These are phyloP conservation scores for Agaricus subrufescens DNA, from an alignment of 768 basidiomycete species.

Conservation along the genomic window DNA sequence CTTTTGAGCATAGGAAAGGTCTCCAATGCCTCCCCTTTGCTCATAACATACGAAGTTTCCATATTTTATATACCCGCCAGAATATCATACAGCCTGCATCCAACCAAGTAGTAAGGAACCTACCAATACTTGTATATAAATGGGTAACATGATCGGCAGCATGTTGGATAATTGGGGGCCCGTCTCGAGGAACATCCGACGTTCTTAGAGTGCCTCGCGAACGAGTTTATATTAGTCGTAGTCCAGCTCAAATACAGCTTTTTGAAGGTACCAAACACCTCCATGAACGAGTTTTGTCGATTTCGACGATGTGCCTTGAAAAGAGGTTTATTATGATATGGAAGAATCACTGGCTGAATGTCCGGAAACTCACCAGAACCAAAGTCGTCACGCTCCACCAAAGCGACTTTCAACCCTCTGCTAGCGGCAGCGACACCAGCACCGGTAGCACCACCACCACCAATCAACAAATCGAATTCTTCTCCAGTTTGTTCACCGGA, in stretches of 20 bases:
- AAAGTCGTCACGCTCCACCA: too few relatives aligned
- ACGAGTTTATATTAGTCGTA: conserved; percentile 98
- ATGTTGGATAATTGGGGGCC: conserved; percentile 64
- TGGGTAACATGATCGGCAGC: conserved; percentile 78
- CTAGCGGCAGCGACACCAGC: too few relatives aligned
- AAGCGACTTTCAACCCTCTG: too few relatives aligned
- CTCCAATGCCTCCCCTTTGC: too few relatives aligned
- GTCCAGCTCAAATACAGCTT: conserved; percentile 92
- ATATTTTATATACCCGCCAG: conserved; percentile 96
- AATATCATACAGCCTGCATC: conserved; percentile 94
- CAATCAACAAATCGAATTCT: too few relatives aligned
- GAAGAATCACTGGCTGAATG: not conserved
- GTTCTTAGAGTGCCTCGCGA: conserved; percentile 89
- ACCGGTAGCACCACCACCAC: too few relatives aligned
- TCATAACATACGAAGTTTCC: conserved; percentile 28
- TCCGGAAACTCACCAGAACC: conserved; percentile 49
- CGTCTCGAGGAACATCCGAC: conserved; percentile 89
- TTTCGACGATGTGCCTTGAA: conserved; percentile 46
- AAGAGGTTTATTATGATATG: conserved; percentile 53
- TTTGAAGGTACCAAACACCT: conserved; percentile 95
- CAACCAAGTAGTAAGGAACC: conserved; percentile 91
- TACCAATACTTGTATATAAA: conserved; percentile 95
- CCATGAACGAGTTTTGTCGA: conserved; percentile 94
- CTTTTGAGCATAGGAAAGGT: too few relatives aligned
- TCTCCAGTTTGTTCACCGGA: conserved; percentile 27